Evolutionary conservation across 148 eudicot species (phyloP).

Genomic region (Persicaria tinctoria): DNA sequence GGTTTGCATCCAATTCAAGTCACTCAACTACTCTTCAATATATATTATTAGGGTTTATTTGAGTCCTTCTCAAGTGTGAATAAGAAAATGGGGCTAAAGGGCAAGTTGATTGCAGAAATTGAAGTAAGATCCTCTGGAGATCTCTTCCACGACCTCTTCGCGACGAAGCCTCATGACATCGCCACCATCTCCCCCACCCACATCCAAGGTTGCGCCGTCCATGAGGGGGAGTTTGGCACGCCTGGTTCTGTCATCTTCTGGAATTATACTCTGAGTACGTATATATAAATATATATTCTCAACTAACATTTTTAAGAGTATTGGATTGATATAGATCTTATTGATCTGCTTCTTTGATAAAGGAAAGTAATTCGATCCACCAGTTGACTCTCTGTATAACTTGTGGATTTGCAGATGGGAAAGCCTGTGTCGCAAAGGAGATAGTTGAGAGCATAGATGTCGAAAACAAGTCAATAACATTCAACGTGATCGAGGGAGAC

Average conservation of each 20-base stretch:
- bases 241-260: constrained; percentile 17
- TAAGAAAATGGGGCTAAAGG: constrained; percentile 11
- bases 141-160: constrained; percentile 21
- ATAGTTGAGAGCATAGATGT: constrained; percentile 11
- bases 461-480: constrained; percentile 14
- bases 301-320: not conserved
- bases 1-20: not conserved
- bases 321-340: too few relatives aligned
- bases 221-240: constrained; percentile 21
- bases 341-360: too few relatives aligned
- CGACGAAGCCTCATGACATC: constrained; percentile 16
- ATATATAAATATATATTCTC: not conserved
- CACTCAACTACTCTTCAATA: not conserved
- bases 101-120: constrained; percentile 10
- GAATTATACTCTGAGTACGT: constrained; percentile 22
- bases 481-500: constrained; percentile 16
- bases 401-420: constrained; percentile 13
- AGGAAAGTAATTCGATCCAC: too few relatives aligned
- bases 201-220: constrained; percentile 20
- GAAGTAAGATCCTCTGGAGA: constrained; percentile 18
- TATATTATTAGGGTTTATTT: not conserved
- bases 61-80: not conserved
- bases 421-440: constrained; percentile 16
- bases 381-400: too few relatives aligned
- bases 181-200: constrained; percentile 13